phyloP scores from a whole-genome alignment of 768 basidiomycete species.

The Suillus plorans region DNA sequence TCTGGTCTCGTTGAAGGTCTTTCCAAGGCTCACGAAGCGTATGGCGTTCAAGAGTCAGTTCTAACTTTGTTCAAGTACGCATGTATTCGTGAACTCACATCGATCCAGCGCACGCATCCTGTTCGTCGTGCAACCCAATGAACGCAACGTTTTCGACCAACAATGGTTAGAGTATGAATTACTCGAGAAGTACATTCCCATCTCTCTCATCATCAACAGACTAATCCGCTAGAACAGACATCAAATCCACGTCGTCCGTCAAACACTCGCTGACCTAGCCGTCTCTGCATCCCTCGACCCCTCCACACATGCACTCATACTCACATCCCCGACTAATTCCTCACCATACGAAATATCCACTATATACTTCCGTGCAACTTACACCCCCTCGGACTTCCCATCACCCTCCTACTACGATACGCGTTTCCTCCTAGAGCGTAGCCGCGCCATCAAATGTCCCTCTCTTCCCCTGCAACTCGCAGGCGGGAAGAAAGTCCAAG shows the following conservation, averaged over 20 bases:
- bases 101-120: slow-evolving; percentile 55
- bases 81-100: neutral
- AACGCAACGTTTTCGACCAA: slow-evolving; percentile 96
- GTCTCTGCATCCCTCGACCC: slow-evolving; percentile 56
- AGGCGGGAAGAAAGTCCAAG: slow-evolving; percentile 94
- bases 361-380: slow-evolving; percentile 90
- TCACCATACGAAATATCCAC: slow-evolving; percentile 68
- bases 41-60: slow-evolving; percentile 53
- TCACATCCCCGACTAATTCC: slow-evolving; percentile 20
- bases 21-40: slow-evolving; percentile 76
- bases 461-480: slow-evolving; percentile 90
- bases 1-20: slow-evolving; percentile 72
- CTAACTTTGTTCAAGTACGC: neutral
- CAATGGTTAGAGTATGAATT: slow-evolving; percentile 85
- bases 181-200: slow-evolving; percentile 59
- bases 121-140: slow-evolving; percentile 86
- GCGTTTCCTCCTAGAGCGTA: slow-evolving; percentile 77
- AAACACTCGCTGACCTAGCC: slow-evolving; percentile 71
- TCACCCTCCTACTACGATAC: slow-evolving; percentile 63
- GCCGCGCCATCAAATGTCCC: slow-evolving; percentile 90
- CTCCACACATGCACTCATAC: slow-evolving; percentile 40
- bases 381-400: slow-evolving; percentile 80
- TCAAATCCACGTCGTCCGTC: slow-evolving; percentile 70
- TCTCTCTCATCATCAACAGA: neutral
- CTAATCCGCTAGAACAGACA: slow-evolving; percentile 46